Base-by-base conservation (phyloP, 768 basidiomycete species). In the Tulasnella sp. region DNA sequence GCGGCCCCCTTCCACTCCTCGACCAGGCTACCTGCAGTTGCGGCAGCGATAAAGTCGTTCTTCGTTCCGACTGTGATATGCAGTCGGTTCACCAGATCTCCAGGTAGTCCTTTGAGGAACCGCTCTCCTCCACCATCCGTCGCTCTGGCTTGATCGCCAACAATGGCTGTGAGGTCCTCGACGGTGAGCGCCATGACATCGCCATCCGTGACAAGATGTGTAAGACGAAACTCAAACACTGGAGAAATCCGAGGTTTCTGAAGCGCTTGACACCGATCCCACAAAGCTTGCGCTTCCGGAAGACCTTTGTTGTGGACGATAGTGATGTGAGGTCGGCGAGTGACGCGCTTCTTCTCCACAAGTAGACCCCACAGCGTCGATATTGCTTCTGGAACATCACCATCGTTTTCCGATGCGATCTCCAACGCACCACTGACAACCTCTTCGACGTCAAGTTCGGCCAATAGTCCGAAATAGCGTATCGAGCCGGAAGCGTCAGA, bases 31-130 rank as follows among this genome's bases (percentile, higher is more conserved):
- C 74, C 84, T 15, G 83, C 89, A 71, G 94, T 90, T 21, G 86
- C 78, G 1, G 89, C 76, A 0, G 67, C 60, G 2, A 93, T 74
- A 7, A 72, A 72, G 10, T 69, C 68, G 43, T 76, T 67, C 51
- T 68, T 66, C 15, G 89, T 94, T 8, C 89, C 96, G 4, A 97
- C 83, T 0, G 96, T 98, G 58, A 98, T 79, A 68, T 98, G 96
- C 66, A 94, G 70, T 60, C 79, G 62, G 4, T 72, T 65, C 58
- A 73, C 73, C 11, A 85, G 64, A 10, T 78, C 75, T 4, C 73
- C 68, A 0, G 78, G 73, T 15, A 90, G 65, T 41, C 64, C 56
- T 11, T 71, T 69, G 5, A 84, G 61, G 51, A 89, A 83, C 51
- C 72, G 72, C 3, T 71, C 65, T 3, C 74, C 78, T 26, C 73